Percentiles rank a stretch among this genome's conserved stretches.
Evolutionary conservation across 352 stramenopile species (phyloP).

Genomic region (Phytopythium helicoides): DNA sequence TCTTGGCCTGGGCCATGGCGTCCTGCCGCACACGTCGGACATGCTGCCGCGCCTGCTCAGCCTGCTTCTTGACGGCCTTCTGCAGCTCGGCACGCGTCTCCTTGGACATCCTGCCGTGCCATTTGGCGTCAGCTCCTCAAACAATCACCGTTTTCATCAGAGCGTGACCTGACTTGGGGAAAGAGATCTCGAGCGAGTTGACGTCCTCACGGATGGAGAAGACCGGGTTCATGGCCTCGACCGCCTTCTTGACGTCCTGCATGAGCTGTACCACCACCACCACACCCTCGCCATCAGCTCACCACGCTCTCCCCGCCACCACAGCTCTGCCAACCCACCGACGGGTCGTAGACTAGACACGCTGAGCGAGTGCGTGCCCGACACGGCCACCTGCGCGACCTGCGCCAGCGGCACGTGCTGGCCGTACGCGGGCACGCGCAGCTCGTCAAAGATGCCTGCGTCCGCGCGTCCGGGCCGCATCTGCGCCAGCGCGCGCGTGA

Average conservation of each 20-base stretch:
- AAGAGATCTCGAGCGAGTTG: constrained; percentile 67
- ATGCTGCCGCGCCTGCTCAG: constrained; percentile 76
- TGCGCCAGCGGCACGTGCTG: constrained; percentile 75
- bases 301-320: no score
- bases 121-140: constrained; percentile 1
- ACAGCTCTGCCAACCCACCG: no score
- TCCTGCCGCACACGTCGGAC: constrained; percentile 83
- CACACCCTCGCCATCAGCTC: no score
- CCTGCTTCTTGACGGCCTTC: constrained; percentile 83
- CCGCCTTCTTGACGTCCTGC: constrained; percentile 64
- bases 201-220: constrained; percentile 72
- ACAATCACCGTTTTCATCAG: background rate
- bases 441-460: constrained; percentile 78
- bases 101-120: constrained; percentile 67
- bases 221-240: constrained; percentile 74
- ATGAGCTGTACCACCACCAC: no score
- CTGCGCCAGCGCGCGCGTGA: constrained; percentile 65
- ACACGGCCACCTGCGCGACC: constrained; percentile 73
- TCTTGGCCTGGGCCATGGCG: constrained; percentile 80
- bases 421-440: constrained; percentile 79
- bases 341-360: constrained; percentile 81
- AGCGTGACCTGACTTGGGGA: constrained; percentile 63
- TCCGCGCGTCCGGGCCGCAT: constrained; percentile 81
- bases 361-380: constrained; percentile 56
- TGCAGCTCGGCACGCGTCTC: constrained; percentile 77